Base-by-base conservation (phyloP, 1,284 basidiomycete genomes). In the Testicularia cyperi region DNA sequence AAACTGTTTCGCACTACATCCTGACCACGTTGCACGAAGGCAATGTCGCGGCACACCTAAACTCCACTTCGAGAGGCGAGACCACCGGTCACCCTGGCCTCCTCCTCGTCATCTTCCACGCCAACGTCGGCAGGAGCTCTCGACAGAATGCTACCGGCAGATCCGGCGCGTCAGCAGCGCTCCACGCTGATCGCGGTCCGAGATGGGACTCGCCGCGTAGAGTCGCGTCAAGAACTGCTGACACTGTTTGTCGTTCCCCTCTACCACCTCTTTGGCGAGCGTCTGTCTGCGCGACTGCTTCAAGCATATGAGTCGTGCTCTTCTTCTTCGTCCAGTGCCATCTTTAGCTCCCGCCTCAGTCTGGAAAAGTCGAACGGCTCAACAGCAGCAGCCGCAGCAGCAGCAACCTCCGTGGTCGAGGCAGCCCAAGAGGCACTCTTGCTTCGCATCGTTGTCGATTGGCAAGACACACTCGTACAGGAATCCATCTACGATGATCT, bases 391-490 rank as follows among this genome's bases (percentile, higher is more conserved):
- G n/a, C n/a, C n/a, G n/a, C n/a, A n/a, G n/a, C n/a, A n/a, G n/a
- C n/a, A n/a, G n/a, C n/a, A n/a, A n/a, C n/a, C n/a, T n/a, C n/a
- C n/a, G n/a, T 52, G 2, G 36, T 52, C 15, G 52, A 55, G 27
- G 24, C 41, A 0, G 21, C 37, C 0, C 58, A 62, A 24, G 35
- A 28, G n/a, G 45, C 58, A 3, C 40, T 62, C 0, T 41, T 62
- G 1, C 2, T 21, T 1, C 40, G 52, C 1, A 31, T 56, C 21
- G 37, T 35, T 0, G 34, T 48, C 10, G 58, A 62, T 26, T 56
- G 43, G 39, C 12, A 26, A 3, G 4, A 15, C 6, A 31, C 37
- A 2, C 33, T 52, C 16, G 34, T 21, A 15, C 4, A 8, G 14
- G 5, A 27, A 31, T 5, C 29, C 34, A 10, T 38, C 6, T 20